A percentile compares a stretch with the other conserved stretches of the same genome.
These are phyloP conservation scores for Beauveria asiatica DNA, from an alignment of 2,329 filamentous ascomycete genomes.

Conservation along the genomic window DNA sequence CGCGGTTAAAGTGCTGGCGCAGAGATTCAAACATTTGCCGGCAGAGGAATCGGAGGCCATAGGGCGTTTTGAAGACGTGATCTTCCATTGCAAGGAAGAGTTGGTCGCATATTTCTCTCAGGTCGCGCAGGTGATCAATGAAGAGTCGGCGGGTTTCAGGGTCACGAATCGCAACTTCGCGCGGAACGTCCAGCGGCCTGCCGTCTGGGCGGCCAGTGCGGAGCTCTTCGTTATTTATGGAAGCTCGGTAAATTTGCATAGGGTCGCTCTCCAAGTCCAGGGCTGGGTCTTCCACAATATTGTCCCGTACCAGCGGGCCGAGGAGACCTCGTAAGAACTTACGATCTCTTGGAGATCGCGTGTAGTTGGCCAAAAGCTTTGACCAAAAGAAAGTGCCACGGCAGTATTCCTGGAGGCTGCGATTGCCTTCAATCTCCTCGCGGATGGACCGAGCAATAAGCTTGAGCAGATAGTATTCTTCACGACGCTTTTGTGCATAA, in stretches of 20 bases:
- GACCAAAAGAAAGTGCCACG: slow-evolving; percentile 91
- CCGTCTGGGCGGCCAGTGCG: slow-evolving; percentile 78
- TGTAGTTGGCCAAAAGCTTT: slow-evolving; percentile 78
- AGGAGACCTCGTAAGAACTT: slow-evolving; percentile 86
- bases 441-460: slow-evolving; percentile 73
- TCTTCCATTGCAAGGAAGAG: slow-evolving; percentile 79
- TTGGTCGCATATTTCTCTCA: slow-evolving; percentile 89
- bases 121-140: slow-evolving; percentile 86
- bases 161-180: slow-evolving; percentile 92
- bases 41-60: slow-evolving; percentile 80
- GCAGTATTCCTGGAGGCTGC: slow-evolving; percentile 71
- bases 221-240: slow-evolving; percentile 95
- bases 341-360: slow-evolving; percentile 81
- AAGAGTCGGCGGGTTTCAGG: slow-evolving; percentile 87
- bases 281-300: slow-evolving; percentile 84
- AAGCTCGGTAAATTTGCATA: slow-evolving; percentile 90
- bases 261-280: slow-evolving; percentile 94
- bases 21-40: slow-evolving; percentile 78
- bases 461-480: slow-evolving; percentile 94
- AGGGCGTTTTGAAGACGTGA: slow-evolving; percentile 79
- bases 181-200: slow-evolving; percentile 73
- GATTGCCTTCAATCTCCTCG: slow-evolving; percentile 73
- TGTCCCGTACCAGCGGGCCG: slow-evolving; percentile 77
- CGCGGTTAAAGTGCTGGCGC: slow-evolving; percentile 66
- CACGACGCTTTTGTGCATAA: slow-evolving; percentile 90